A percentile compares a stretch with the other conserved stretches of the same genome.
These are phyloP conservation scores for Alternaria tenuissima DNA, from an alignment of 2,329 filamentous ascomycete species.

Conservation along the genomic window DNA sequence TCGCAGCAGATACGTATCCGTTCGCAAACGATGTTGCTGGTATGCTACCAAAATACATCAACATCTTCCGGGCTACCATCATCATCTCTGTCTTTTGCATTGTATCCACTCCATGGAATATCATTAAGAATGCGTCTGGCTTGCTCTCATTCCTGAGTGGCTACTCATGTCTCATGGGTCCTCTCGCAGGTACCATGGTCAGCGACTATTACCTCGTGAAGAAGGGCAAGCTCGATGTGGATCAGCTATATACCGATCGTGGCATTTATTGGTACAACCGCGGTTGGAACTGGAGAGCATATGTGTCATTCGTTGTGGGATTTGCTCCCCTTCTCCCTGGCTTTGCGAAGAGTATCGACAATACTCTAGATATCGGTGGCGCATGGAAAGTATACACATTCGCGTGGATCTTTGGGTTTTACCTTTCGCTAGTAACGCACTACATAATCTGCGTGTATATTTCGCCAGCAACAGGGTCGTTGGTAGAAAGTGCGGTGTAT, in stretches of 20 bases:
- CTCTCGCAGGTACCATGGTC: conserved; percentile 47
- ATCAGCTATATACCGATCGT: conserved; percentile 43
- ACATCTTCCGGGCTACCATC: conserved; percentile 46
- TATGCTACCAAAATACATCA: conserved; percentile 48
- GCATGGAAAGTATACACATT: conserved; percentile 55
- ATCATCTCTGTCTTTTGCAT: conserved; percentile 49
- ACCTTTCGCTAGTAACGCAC: conserved; percentile 45
- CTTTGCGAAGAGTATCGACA: conserved; percentile 52
- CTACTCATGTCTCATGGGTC: conserved; percentile 50
- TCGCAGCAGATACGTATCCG: conserved; percentile 52
- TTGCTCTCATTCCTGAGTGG: conserved; percentile 48
- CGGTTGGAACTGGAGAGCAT: conserved; percentile 48
- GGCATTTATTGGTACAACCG: conserved; percentile 47
- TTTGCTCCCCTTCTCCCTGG: conserved; percentile 49
- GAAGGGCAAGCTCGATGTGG: conserved; percentile 44
- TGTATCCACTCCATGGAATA: conserved; percentile 48
- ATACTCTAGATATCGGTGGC: conserved; percentile 49
- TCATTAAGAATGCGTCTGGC: conserved; percentile 48
- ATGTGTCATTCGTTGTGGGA: conserved; percentile 40
- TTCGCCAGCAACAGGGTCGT: conserved; percentile 44
- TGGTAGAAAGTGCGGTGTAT: conserved; percentile 50
- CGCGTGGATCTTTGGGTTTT: conserved; percentile 55
- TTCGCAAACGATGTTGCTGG: conserved; percentile 48
- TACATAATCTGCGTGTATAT: conserved; percentile 53
- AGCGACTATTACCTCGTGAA: conserved; percentile 49